phyloP scores from a whole-genome alignment of 345 rosid species.

The Arabis alpina region DNA sequence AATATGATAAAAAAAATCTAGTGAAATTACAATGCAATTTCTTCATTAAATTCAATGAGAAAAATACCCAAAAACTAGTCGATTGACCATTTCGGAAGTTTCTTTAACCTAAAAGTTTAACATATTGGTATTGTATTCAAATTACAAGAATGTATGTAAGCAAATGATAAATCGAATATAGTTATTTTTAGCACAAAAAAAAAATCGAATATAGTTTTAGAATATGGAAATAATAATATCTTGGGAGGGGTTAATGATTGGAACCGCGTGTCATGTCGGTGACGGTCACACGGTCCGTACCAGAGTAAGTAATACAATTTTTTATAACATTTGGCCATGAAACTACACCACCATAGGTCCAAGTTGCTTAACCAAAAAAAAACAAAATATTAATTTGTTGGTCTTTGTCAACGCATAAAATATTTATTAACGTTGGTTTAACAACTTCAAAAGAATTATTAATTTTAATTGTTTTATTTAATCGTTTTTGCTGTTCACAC shows the following conservation, averaged over 20 bases:
- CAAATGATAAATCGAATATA: too few relatives aligned
- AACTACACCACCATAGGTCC: neutral
- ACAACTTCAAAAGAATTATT: neutral
- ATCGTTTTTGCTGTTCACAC: neutral
- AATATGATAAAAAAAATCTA: too few relatives aligned
- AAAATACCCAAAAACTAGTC: neutral
- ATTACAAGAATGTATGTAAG: too few relatives aligned
- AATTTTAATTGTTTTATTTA: neutral
- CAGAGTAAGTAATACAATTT: neutral
- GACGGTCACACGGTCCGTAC: neutral
- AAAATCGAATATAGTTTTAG: too few relatives aligned
- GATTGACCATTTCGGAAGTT: neutral
- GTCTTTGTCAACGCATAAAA: conserved; percentile 21
- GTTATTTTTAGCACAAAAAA: too few relatives aligned
- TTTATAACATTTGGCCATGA: neutral
- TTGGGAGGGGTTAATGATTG: neutral
- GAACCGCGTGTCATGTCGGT: conserved; percentile 27
- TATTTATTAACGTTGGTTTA: neutral
- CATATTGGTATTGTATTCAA: too few relatives aligned
- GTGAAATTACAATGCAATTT: neutral
- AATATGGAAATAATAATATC: neutral
- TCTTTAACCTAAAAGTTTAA: neutral
- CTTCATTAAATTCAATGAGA: neutral
- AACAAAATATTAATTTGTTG: neutral
- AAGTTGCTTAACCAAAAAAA: conserved; percentile 16